Percentiles rank a stretch among this genome's conserved stretches.
Conservation (phyloP, 2,329 filamentous ascomycete genomes). For the Ophiostoma fasciatum region DNA sequence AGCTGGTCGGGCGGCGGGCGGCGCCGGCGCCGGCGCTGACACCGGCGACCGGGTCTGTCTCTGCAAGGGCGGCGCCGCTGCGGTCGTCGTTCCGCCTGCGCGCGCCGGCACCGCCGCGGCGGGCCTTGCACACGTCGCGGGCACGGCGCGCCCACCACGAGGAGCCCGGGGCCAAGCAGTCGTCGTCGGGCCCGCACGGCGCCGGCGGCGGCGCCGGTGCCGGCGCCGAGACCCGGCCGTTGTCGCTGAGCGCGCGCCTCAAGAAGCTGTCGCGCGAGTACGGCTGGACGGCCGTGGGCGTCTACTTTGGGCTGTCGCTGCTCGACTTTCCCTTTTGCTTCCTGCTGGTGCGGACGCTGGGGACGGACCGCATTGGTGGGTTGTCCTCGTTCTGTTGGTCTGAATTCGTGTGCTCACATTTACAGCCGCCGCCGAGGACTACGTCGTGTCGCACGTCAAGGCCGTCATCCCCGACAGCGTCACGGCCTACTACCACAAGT, state of each 20-base stretch:
- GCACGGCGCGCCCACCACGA: constrained; percentile 10
- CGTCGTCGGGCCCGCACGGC: neutral
- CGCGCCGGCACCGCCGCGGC: constrained; percentile 9
- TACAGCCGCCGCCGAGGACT: constrained; percentile 52
- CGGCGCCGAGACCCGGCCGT: constrained; percentile 18
- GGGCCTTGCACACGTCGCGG: constrained; percentile 17
- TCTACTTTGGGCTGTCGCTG: constrained; percentile 71
- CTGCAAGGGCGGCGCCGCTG: no score
- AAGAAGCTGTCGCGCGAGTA: constrained; percentile 84
- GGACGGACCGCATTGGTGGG: constrained; percentile 72
- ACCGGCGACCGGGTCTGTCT: no score
- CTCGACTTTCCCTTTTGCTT: constrained; percentile 95
- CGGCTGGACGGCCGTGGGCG: constrained; percentile 83
- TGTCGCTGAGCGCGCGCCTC: constrained; percentile 53
- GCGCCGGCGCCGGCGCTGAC: no score
- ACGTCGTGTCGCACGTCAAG: constrained; percentile 45
- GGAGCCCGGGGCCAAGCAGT: neutral
- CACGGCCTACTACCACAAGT: constrained; percentile 36
- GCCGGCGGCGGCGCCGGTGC: neutral
- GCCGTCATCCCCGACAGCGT: constrained; percentile 44
- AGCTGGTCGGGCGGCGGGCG: neutral
- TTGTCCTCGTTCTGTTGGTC: constrained; percentile 8
- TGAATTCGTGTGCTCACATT: neutral
- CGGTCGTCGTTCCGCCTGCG: neutral
- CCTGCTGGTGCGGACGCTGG: constrained; percentile 65